Percentiles rank a stretch among this genome's conserved stretches.
Evolutionary conservation across 148 eudicot genomes (phyloP).

Genomic region (Vaccinium myrtillus): DNA sequence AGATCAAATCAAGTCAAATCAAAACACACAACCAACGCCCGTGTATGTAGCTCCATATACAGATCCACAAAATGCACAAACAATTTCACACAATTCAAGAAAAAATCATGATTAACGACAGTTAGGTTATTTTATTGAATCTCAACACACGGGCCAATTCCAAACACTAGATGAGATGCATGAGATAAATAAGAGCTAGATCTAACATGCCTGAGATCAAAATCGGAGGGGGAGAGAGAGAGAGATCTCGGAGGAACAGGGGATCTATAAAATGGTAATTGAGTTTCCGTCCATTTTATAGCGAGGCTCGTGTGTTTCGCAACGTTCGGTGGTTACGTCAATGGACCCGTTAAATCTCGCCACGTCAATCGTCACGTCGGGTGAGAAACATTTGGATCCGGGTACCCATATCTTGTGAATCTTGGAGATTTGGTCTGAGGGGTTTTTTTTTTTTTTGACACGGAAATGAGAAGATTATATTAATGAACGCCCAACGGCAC

Average conservation of each 20-base stretch:
- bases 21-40: not conserved
- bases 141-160: too few species aligned
- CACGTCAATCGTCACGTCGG: not conserved
- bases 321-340: not conserved
- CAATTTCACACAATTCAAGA: not conserved
- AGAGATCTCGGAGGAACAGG: not conserved
- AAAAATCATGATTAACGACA: not conserved
- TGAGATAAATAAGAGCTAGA: too few species aligned
- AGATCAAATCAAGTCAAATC: not conserved
- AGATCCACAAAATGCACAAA: not conserved
- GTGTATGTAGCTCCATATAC: not conserved
- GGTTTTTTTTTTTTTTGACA: too few species aligned
- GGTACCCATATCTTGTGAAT: too few species aligned
- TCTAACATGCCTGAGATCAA: conserved; percentile 8
- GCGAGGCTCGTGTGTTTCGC: not conserved
- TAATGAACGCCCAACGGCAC: too few species aligned
- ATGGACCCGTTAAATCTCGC: not conserved
- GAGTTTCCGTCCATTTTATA: not conserved
- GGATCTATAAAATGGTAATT: not conserved
- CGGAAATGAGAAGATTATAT: too few species aligned
- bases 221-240: not conserved
- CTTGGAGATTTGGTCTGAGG: too few species aligned
- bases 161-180: too few species aligned
- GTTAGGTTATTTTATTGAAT: not conserved
- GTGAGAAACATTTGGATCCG: too few species aligned